Base-by-base conservation (phyloP, 768 basidiomycete species). In the Auriscalpium vulgare region DNA sequence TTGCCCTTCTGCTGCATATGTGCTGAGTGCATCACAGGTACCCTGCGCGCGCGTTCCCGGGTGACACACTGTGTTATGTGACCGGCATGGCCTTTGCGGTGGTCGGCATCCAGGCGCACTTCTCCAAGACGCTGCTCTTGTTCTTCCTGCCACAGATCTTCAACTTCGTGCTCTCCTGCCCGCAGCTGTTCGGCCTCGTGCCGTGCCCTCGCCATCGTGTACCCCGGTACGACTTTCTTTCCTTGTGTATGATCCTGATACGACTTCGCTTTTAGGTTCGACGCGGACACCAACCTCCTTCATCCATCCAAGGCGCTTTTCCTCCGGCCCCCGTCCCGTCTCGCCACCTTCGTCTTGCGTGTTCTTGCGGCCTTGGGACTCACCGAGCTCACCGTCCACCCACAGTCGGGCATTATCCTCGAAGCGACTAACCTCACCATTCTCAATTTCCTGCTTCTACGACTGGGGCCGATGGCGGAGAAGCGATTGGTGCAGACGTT, bases 31-130 rank as follows among this genome's bases (percentile, higher is more conserved):
- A 56, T 43, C 52, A 11, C 64, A 97, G 95, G 94, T 98, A 95
- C 68, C 97, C 97, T 7, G 94, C 97, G 10, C 80, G 88, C 19
- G 92, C 82, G 0, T 99, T 98, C 67, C 90, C 94, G 0, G 97
- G 97, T 3, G 97, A 99, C 68, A 99, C 97, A 4, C 78, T 99
- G 35, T 99, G 97, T 70, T 99, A 99, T 73, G 85, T 97, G 43
- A 84, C 93, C 0, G 97, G 97, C 57, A 99, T 99, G 97, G 92
- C 97, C 4, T 98, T 99, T 68, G 88, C 97, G 1, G 95, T 97
- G 9, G 94, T 95, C 36, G 95, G 93, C 21, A 97, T 99, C 59
- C 91, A 97, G 65, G 93, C 89, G 0, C 97, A 99, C 70, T 97
- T 94, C 70, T 92, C 91, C 53, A 99, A 99, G 72, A 99, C 97